These are phyloP conservation scores for Potentilla sterilis DNA, from an alignment of 306 rosid species.

Conservation along the genomic window DNA sequence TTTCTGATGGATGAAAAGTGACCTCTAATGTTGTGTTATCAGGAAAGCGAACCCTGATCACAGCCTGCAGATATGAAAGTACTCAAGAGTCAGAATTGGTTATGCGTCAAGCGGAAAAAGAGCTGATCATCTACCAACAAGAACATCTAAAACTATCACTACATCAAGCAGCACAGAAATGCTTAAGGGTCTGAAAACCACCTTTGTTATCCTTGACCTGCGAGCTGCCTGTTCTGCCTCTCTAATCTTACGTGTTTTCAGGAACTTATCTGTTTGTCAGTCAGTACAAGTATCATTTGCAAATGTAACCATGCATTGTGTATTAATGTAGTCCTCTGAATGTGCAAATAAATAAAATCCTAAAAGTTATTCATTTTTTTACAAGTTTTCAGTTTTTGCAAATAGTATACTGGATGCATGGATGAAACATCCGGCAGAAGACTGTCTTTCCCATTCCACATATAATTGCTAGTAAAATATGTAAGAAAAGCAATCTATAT, in stretches of 20 bases:
- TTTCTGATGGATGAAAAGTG: conserved; percentile 79
- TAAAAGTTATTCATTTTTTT: background rate
- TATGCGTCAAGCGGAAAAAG: background rate
- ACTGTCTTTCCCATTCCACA: background rate
- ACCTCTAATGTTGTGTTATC: conserved; percentile 90
- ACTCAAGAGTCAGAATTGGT: background rate
- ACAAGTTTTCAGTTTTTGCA: background rate
- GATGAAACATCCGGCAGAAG: background rate
- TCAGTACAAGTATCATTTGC: background rate
- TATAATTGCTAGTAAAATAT: background rate
- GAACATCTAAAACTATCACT: background rate
- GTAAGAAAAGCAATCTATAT: background rate
- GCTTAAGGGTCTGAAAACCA: conserved; percentile 18
- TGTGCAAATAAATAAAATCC: background rate
- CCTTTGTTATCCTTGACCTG: conserved; percentile 73
- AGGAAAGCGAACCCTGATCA: conserved; percentile 86
- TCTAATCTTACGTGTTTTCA: conserved; percentile 76
- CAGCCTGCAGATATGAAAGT: conserved; percentile 51
- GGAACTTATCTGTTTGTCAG: conserved; percentile 53
- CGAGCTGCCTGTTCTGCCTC: conserved; percentile 89
- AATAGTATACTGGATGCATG: background rate
- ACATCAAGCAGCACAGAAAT: background rate
- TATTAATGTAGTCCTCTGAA: background rate
- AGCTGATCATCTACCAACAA: conserved; percentile 1
- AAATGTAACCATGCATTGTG: background rate